phyloP scores from a whole-genome alignment of 148 eudicot genomes.

The Gaultheria prostrata region DNA sequence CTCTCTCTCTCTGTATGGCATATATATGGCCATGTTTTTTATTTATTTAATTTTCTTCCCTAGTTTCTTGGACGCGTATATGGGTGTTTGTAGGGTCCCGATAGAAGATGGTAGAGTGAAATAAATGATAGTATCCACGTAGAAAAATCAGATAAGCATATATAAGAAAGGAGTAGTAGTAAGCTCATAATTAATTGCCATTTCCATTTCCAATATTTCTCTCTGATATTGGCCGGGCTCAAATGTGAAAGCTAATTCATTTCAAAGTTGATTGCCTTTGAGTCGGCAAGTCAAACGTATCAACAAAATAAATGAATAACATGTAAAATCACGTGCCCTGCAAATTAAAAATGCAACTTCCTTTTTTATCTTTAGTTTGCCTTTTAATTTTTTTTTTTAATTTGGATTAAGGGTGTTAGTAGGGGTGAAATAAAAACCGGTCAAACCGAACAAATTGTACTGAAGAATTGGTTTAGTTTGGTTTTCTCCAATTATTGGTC shows the following conservation, averaged over 20 bases:
- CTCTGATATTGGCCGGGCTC: neutral
- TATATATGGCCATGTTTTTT: neutral
- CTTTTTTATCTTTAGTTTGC: neutral
- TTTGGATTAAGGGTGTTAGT: no score
- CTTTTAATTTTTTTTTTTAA: neutral
- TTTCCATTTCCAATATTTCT: neutral
- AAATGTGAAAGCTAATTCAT: neutral
- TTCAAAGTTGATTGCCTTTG: neutral
- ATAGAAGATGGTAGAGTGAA: neutral
- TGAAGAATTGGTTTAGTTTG: no score
- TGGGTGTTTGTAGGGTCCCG: neutral
- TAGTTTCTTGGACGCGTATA: neutral
- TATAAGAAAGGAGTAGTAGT: neutral
- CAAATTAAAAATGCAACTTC: neutral
- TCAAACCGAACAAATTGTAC: no score
- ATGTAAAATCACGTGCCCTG: neutral
- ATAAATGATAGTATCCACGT: neutral
- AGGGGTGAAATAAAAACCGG: no score
- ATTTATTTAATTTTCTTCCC: neutral
- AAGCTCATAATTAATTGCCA: no score
- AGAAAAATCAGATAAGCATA: neutral
- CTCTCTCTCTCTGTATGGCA: neutral
- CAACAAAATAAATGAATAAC: neutral
- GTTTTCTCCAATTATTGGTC: no score
- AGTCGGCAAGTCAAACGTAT: neutral